Evolutionary conservation across 345 rosid species (phyloP), one percentile per base, ranked within the genome.

Genomic region (Crucihimalaya himalaica): DNA sequence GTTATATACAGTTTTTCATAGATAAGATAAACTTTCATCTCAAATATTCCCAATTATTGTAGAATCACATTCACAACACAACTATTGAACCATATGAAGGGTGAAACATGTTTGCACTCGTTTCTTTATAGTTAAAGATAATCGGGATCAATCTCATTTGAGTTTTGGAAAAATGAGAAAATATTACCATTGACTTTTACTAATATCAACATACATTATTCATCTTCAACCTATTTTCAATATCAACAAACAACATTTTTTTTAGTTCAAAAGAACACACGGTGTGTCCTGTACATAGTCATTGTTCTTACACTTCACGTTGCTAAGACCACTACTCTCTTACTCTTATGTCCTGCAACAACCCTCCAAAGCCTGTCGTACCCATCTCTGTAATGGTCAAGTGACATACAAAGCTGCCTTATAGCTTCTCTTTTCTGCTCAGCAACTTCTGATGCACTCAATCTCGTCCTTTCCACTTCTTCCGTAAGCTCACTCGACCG

Each of bases 381-480:
- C n/a, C 71, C 73, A 42, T 76, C 81, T 75, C 81, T 83, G 54
- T 87, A 90, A 76, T 90, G 84, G 66, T 90, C 92, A 35, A 88
- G 73, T 1, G 94, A 84, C 62, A 83, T 80, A 76, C 97, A 88
- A 18, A 90, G 83, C 50, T 88, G 94, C 54, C 97, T 71, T 42
- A 88, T 88, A 2, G 87, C 97, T 72, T 88, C 92, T 72, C 90
- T 71, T 79, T 89, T 89, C 80, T 84, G 81, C 59, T 89, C 92
- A 8, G 84, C 92, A 45, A 86, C 70, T 64, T 87, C 96, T 43
- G 63, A 32, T 27, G 84, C 84, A 58, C 64, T 0, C 14, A 66
- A 61, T 70, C 79, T 83, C 29, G 80, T 85, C 77, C 42, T 84
- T 80, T 87, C 82, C 4, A 83, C 66, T 81, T 84, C 89, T 54